Percentiles rank a stretch among this genome's conserved stretches.
Conservation (phyloP, 179 eudicot genomes). For the Beta lomatogona region DNA sequence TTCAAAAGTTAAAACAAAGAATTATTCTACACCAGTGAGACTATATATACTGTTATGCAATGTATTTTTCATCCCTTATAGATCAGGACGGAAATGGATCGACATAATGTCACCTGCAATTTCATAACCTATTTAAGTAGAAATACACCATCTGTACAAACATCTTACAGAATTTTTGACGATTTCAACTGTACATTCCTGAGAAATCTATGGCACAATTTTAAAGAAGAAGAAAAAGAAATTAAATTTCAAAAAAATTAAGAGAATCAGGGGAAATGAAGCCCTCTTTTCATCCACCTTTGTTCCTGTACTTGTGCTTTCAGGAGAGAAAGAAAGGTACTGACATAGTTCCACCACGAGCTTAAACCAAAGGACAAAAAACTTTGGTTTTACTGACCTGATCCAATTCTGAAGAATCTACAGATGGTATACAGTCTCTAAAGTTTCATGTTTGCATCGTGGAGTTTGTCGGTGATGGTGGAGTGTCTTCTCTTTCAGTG, state of each 20-base stretch:
- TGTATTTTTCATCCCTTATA: neutral
- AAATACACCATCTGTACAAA: constrained; percentile 22
- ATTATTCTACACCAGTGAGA: neutral
- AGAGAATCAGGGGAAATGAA: constrained; percentile 1
- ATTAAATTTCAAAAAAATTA: neutral
- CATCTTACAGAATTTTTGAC: constrained; percentile 20
- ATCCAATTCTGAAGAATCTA: constrained; percentile 11
- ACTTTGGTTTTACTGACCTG: constrained; percentile 24
- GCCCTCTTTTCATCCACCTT: constrained; percentile 1
- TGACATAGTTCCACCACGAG: constrained; percentile 22
- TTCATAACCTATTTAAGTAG: constrained; percentile 15
- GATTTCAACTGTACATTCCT: constrained; percentile 32
- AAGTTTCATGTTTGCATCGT: constrained; percentile 32
- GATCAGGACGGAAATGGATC: neutral
- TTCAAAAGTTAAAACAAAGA: neutral
- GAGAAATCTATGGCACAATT: constrained; percentile 9
- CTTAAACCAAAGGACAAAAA: constrained; percentile 34
- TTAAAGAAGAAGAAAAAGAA: neutral
- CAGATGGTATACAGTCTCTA: neutral
- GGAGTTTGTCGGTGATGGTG: constrained; percentile 37
- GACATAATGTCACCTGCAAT: constrained; percentile 13
- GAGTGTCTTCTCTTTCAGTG: constrained; percentile 32
- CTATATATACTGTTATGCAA: neutral
- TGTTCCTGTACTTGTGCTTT: neutral
- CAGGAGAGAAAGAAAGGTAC: constrained; percentile 24